Base-by-base conservation (phyloP, 441 rosid species). In the Mallotus repandus region DNA sequence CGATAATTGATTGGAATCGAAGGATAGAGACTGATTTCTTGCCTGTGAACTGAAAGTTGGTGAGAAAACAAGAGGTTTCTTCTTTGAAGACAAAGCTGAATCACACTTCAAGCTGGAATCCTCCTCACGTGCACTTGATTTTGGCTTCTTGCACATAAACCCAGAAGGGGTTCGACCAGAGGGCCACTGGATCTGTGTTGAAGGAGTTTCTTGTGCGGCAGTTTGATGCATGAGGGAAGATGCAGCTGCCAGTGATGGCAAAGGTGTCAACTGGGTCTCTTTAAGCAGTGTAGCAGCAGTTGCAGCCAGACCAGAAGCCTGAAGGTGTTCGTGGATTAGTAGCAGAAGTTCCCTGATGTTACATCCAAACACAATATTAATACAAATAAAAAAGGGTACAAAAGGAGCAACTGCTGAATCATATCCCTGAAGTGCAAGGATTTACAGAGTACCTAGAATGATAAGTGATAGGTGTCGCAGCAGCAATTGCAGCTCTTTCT, bases 401-500 rank as follows among this genome's bases (percentile, higher is more conserved):
- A 69, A 35, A 14, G 7, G 54, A 53, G 68, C 8, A 22, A 69
- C 13, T 52, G 49, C 22, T 18, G 18, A 72, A 43, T 54, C 7
- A 52, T 46, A 55, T 0, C n/a, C 12, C 21, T 18, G 13, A 13
- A 32, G 46, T 41, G 22, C 38, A 48, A 43, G 29, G 60, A 54
- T 70, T 59, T 43, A 66, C 61, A 15, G 69, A 19, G 48, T 80
- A 91, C 97, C 90, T 87, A 70, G 98, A 88, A 82, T 96, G 94
- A 75, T 93, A 96, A 68, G 96, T 87, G 75, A 93, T 91, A 71
- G 99, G 98, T 66, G 98, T 93, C 10, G 98, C 99, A 70, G 98
- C 98, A 53, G 98, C 99, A 56, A 93, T 91, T 73, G 98, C 99
- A 16, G 97, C 99, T 89, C 98, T 89, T 81, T 96, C 99, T 66